Evolutionary conservation across 495 filamentous ascomycete genomes (phyloP), one percentile per base, ranked within the genome.

Genomic region (Penicillium canescens): DNA sequence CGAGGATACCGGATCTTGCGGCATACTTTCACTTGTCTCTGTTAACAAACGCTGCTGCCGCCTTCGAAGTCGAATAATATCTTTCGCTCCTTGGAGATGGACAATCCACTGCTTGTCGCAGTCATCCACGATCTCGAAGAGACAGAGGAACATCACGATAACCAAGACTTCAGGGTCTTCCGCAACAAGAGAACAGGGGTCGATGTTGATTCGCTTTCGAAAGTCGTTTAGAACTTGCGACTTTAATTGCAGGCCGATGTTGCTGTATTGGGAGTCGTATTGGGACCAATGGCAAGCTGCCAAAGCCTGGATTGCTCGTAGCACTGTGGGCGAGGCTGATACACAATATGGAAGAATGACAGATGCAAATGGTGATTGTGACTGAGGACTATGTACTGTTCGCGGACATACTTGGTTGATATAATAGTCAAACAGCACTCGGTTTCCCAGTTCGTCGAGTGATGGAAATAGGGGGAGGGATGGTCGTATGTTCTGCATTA

Each of bases 31-130:
- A 10, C 9, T 31, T 10, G 6, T 31, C 8, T 31, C 28, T 9
- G 28, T 10, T 38, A 37, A 33, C 14, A 35, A 7, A 14, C 28
- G 12, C 11, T 45, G 50, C 3, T 57, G 53, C 18, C 35, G 31
- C 18, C 47, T 53, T 31, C 57, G 53, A 12, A 59, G 51, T 43
- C 45, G 61, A 42, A 61, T 61, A 34, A 63, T 50, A 36, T 63
- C 61, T 41, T 61, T 60, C 10, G 57, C 57, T 11, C 57, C 61
- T 33, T 59, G 53, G 6, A 63, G 57, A 49, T 63, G 61, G 16
- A 63, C 39, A 8, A 63, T 55, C 61, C 61, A 63, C 28, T 56
- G 53, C 24, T 48, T 45, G 43, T 63, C 61, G 23, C 61, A 63
- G 13, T 61, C 46, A 42, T 63, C 57, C 18, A 63, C 57, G 10